phyloP scores from a whole-genome alignment of 306 rosid genomes.

The Medicago arabica region DNA sequence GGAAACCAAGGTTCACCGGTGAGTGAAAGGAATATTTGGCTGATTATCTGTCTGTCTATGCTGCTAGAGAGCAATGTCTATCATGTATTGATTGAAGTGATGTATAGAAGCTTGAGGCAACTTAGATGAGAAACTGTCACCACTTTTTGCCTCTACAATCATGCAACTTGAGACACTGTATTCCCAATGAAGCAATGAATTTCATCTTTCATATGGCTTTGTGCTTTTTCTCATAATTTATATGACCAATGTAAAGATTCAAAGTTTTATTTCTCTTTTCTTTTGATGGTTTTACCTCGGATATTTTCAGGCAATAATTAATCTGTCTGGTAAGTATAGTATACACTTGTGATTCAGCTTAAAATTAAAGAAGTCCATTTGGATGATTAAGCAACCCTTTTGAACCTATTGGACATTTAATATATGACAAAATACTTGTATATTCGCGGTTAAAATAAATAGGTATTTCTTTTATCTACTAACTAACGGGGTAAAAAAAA shows the following conservation, averaged over 20 bases:
- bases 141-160: not conserved
- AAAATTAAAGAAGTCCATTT: too few species aligned
- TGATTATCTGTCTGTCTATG: conserved; percentile 15
- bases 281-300: too few species aligned
- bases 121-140: not conserved
- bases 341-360: too few species aligned
- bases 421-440: too few species aligned
- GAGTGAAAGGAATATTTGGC: conserved; percentile 47
- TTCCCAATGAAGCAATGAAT: conserved; percentile 31
- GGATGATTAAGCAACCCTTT: too few species aligned
- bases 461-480: too few species aligned
- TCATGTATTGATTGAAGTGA: conserved; percentile 33
- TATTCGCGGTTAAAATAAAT: too few species aligned
- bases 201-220: not conserved
- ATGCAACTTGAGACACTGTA: conserved; percentile 5
- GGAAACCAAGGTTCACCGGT: conserved; percentile 78
- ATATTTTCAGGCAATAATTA: too few species aligned
- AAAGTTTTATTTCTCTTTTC: too few species aligned
- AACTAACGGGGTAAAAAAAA: too few species aligned
- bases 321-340: too few species aligned
- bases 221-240: conserved; percentile 10
- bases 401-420: too few species aligned
- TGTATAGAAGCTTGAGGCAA: not conserved
- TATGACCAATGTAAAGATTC: not conserved
- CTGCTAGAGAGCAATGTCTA: conserved; percentile 24